Conservation (phyloP, 2,329 filamentous ascomycete genomes). For the Diplodia intermedia region DNA sequence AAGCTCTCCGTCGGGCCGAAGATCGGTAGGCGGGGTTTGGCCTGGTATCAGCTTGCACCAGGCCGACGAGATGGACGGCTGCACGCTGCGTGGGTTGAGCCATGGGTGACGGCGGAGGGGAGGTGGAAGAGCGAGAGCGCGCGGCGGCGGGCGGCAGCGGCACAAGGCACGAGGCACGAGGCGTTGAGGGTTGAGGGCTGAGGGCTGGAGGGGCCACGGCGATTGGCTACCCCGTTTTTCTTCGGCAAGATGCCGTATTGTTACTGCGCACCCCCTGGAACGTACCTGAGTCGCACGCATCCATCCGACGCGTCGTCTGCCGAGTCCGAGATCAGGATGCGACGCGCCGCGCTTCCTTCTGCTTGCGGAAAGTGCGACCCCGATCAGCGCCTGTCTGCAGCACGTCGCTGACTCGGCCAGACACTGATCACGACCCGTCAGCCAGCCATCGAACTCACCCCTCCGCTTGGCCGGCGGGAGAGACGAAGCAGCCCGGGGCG, state of each 20-base stretch:
- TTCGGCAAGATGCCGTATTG: conserved; percentile 6
- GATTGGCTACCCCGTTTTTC: background rate
- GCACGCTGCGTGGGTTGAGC: background rate
- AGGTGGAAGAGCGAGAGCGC: too few relatives aligned
- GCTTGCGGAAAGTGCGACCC: background rate
- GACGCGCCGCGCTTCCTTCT: conserved; percentile 7
- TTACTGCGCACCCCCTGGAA: background rate
- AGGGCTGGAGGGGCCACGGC: too few relatives aligned
- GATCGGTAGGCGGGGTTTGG: background rate
- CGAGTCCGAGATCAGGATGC: conserved; percentile 9
- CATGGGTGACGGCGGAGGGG: background rate
- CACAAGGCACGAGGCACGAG: too few relatives aligned
- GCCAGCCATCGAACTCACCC: background rate
- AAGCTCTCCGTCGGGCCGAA: conserved; percentile 15
- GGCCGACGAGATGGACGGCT: background rate
- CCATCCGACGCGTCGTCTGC: background rate
- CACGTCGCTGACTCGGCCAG: conserved; percentile 3
- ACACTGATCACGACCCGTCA: background rate
- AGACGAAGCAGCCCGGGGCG: too few relatives aligned
- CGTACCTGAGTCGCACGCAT: conserved; percentile 5
- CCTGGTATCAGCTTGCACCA: background rate
- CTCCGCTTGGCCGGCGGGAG: too few relatives aligned
- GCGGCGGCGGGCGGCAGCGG: too few relatives aligned
- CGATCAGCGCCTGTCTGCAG: conserved; percentile 1
- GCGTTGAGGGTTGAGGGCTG: too few relatives aligned